Evolutionary conservation across 306 rosid genomes (phyloP), one percentile per base, ranked within the genome.

Genomic region (Corylus heterophylla): DNA sequence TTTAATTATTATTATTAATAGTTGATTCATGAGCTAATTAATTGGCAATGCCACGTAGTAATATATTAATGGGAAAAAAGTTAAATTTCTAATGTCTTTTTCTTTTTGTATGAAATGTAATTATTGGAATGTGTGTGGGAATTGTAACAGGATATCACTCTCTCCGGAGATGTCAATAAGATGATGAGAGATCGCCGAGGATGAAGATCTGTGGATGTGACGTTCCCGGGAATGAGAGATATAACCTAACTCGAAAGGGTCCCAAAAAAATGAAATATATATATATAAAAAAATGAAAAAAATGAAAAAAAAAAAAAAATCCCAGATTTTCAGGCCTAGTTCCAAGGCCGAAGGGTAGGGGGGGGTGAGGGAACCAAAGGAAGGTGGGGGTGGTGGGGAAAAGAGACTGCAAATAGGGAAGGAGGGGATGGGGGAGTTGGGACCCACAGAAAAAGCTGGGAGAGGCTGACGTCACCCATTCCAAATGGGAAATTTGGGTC

Each of bases 261-360:
- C 54, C 59, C 72, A 54, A 50, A 68, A 54, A 37, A 73, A 59
- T 54, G 18, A 22, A 22, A 79, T 71, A 66, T 25, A 29, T 44
- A 5, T 71, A 67, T 20, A 39, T 14, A 54, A 63, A 61, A 42
- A 42, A 42, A 37, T 22, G 25, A 22, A 22, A 22, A 22, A 22
- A 22, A 22, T 22, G 22, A 12, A 69, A 49, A 50, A 63, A 1
- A 49, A 69, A 59, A 50, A 63, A 59, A 82, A 75, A 87, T 88
- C 92, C 94, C 91, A 50, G 92, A 86, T 90, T 91, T 93, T 91
- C 92, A 83, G 92, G 94, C 92, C 90, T 77, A 87, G 81, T 76
- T 75, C 86, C 80, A 44, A 74, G 73, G 81, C 81, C 81, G 45
- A 80, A 45, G 85, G 75, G 81, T 27, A 77, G 0, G 66, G 80